These are phyloP conservation scores for Urostyla sp. DNA, from an alignment of 73 alveolate genomes.

Conservation along the genomic window DNA sequence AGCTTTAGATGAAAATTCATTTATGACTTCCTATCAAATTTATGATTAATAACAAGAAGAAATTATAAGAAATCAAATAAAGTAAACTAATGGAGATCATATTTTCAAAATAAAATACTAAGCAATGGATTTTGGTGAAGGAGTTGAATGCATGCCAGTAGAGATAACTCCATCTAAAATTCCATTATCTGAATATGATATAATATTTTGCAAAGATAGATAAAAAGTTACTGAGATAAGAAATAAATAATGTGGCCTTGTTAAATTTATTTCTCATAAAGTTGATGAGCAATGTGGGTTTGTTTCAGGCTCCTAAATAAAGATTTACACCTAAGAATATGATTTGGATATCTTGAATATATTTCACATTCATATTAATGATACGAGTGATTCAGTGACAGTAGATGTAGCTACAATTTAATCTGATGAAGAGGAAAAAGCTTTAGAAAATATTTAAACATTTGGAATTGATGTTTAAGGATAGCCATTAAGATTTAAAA, in stretches of 20 bases:
- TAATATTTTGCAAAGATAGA: conserved; percentile 53
- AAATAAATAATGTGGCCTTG: conserved; percentile 56
- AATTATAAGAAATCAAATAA: not conserved
- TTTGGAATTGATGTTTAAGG: conserved; percentile 62
- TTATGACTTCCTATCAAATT: not conserved
- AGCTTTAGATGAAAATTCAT: conserved; percentile 10
- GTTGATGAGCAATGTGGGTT: conserved; percentile 65
- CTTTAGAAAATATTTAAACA: conserved; percentile 42
- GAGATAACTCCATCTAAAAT: conserved; percentile 59
- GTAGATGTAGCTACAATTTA: conserved; percentile 66
- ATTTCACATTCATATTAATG: conserved; percentile 71
- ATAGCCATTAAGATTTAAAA: conserved; percentile 59
- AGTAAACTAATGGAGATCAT: conserved; percentile 35
- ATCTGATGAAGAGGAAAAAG: conserved; percentile 50
- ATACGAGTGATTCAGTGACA: conserved; percentile 74
- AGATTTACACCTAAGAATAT: conserved; percentile 57
- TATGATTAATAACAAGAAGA: conserved; percentile 13
- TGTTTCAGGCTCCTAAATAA: conserved; percentile 49
- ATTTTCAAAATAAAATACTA: conserved; percentile 57
- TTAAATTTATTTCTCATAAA: conserved; percentile 39
- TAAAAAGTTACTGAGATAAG: conserved; percentile 48
- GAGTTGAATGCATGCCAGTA: conserved; percentile 69
- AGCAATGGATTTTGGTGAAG: conserved; percentile 52
- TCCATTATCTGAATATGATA: conserved; percentile 60
- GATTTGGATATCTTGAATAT: conserved; percentile 55